phyloP scores from a whole-genome alignment of 1,284 basidiomycete species.

The Trichosporon sp. region DNA sequence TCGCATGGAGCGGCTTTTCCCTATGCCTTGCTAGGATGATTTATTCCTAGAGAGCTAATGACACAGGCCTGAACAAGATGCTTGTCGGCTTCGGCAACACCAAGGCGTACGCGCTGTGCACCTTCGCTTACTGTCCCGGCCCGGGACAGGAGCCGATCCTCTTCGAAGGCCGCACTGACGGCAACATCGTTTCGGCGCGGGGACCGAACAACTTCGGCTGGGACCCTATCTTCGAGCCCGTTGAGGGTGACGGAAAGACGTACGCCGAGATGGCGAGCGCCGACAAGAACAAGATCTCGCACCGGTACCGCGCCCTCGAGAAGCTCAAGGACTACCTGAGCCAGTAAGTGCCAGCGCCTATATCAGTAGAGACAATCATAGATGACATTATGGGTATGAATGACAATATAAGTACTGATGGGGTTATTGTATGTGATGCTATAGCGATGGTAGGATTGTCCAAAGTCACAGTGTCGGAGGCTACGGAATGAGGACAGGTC shows the following conservation, averaged over 20 bases:
- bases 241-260: conserved; percentile 48
- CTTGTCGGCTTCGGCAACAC: conserved; percentile 76
- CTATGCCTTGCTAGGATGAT: no score
- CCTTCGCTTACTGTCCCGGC: conserved; percentile 86
- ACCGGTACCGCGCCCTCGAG: conserved; percentile 79
- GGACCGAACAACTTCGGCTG: conserved; percentile 78
- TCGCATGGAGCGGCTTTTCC: no score
- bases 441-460: no score
- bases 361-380: not conserved
- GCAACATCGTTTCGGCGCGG: conserved; percentile 76
- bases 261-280: conserved; percentile 89
- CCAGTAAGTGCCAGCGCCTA: not conserved
- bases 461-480: no score
- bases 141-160: conserved; percentile 67
- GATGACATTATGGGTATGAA: not conserved
- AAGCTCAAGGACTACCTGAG: conserved; percentile 67
- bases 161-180: conserved; percentile 89
- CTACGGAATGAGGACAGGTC: no score
- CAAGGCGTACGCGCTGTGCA: conserved; percentile 84
- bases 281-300: conserved; percentile 84
- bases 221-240: conserved; percentile 84
- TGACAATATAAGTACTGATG: not conserved
- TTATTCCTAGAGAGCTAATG: not conserved
- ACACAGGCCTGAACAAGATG: conserved; percentile 73
- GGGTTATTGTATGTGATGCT: not conserved